A percentile compares a stretch with the other conserved stretches of the same genome.
Conservation (phyloP, 1,284 basidiomycete species). For the Cronartium quercuum region DNA sequence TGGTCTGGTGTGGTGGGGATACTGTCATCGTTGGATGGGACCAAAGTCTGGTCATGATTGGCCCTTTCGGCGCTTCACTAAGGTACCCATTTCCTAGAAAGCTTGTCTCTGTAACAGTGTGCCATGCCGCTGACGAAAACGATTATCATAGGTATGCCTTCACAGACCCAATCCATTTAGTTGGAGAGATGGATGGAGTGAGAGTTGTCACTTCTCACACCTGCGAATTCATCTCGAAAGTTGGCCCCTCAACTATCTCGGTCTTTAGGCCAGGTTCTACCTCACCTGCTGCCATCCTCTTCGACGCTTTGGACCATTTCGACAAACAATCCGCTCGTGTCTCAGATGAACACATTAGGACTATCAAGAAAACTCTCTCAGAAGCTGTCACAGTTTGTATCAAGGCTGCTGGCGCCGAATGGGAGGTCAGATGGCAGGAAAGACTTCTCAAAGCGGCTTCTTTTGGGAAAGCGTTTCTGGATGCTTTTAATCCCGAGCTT, state of each 20-base stretch:
- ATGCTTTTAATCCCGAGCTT: slow-evolving; percentile 81
- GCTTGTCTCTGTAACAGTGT: no score
- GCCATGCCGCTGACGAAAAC: no score
- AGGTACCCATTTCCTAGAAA: no score
- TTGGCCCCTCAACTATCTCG: slow-evolving; percentile 45
- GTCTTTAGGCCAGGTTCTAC: slow-evolving; percentile 88
- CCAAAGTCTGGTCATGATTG: slow-evolving; percentile 72
- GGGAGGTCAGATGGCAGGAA: slow-evolving; percentile 83
- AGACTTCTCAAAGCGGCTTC: slow-evolving; percentile 81
- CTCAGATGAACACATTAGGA: slow-evolving; percentile 85
- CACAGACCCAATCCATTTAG: slow-evolving; percentile 64
- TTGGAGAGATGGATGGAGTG: slow-evolving; percentile 81
- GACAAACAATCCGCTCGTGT: slow-evolving; percentile 67
- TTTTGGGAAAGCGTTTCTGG: slow-evolving; percentile 87
- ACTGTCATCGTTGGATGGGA: slow-evolving; percentile 83
- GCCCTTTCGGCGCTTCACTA: slow-evolving; percentile 70
- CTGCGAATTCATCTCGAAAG: slow-evolving; percentile 88
- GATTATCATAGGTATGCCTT: slow-evolving; percentile 66
- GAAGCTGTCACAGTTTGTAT: slow-evolving; percentile 86
- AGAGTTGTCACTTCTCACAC: slow-evolving; percentile 70
- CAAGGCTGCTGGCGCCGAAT: slow-evolving; percentile 85
- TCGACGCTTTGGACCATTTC: slow-evolving; percentile 78
- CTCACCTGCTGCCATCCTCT: slow-evolving; percentile 81
- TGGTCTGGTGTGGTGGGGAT: slow-evolving; percentile 96
- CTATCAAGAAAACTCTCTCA: slow-evolving; percentile 75